A percentile compares a stretch with the other conserved stretches of the same genome.
Evolutionary conservation across 1,284 basidiomycete species (phyloP).

Genomic region (Malassezia pachydermatis): DNA sequence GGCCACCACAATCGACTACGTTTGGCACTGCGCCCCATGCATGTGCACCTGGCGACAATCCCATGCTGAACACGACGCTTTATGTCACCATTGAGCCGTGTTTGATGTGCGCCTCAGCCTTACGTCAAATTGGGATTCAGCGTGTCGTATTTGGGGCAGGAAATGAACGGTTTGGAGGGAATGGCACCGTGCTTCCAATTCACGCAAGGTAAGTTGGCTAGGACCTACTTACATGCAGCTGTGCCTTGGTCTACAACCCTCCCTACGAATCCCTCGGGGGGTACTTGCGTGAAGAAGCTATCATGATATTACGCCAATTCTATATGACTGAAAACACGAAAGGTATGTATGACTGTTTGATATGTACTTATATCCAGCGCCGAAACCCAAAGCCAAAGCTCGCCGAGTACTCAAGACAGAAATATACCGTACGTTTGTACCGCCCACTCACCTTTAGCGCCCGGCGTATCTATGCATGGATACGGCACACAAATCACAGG

Average conservation of each 20-base stretch:
- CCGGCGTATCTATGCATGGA: conserved; percentile 43
- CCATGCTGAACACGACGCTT: conserved; percentile 68
- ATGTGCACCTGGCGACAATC: conserved; percentile 29
- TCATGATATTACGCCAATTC: conserved; percentile 84
- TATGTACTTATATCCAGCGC: conserved; percentile 29
- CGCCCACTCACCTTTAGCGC: conserved; percentile 18
- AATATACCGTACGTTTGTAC: conserved; percentile 28
- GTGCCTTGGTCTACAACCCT: conserved; percentile 51
- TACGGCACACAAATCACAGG: neutral
- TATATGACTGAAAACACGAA: conserved; percentile 91
- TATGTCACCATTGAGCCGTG: conserved; percentile 99
- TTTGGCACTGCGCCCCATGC: conserved; percentile 35
- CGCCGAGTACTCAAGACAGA: conserved; percentile 41
- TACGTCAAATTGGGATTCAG: conserved; percentile 83
- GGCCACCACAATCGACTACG: conserved; percentile 48
- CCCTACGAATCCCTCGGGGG: conserved; percentile 70
- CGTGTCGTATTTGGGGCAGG: conserved; percentile 86
- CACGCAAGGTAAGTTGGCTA: conserved; percentile 62
- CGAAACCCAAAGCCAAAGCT: conserved; percentile 42
- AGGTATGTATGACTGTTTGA: conserved; percentile 56
- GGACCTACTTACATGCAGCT: conserved; percentile 11
- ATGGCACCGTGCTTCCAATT: conserved; percentile 83
- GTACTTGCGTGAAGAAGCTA: conserved; percentile 80
- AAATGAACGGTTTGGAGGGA: conserved; percentile 95
- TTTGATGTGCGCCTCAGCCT: conserved; percentile 94